A percentile compares a stretch with the other conserved stretches of the same genome.
Conservation (phyloP, 2,329 filamentous ascomycete species). For the Dactylella cylindrospora region DNA sequence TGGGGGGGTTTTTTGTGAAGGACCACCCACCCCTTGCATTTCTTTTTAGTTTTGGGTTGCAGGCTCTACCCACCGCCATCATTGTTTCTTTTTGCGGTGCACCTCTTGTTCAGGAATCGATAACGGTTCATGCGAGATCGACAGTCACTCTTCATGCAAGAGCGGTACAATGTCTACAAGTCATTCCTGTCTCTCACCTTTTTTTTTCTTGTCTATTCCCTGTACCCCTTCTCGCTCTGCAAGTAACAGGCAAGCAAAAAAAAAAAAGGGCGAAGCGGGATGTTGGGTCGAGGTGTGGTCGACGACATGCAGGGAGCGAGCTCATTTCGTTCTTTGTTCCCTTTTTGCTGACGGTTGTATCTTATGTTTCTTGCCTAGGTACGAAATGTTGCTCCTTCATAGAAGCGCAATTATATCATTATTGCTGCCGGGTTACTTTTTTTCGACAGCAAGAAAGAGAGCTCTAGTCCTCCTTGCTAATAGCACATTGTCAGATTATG, state of each 20-base stretch:
- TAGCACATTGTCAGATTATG: neutral
- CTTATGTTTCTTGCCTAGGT: slow-evolving; percentile 16
- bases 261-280: slow-evolving; percentile 35
- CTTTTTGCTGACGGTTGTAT: slow-evolving; percentile 24
- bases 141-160: slow-evolving; percentile 43
- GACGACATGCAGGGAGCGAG: neutral
- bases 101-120: slow-evolving; percentile 12
- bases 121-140: slow-evolving; percentile 38
- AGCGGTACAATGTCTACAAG: slow-evolving; percentile 27
- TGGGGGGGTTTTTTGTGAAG: neutral
- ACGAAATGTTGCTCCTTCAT: too few species aligned
- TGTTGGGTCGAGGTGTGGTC: slow-evolving; percentile 12
- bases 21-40: slow-evolving; percentile 6
- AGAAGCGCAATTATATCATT: too few species aligned
- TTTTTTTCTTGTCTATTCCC: slow-evolving; percentile 8
- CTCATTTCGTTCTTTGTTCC: neutral
- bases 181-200: too few species aligned
- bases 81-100: slow-evolving; percentile 8
- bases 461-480: too few species aligned
- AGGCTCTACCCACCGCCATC: neutral
- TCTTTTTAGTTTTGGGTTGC: too few species aligned
- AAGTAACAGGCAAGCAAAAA: slow-evolving; percentile 15
- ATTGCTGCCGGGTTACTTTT: too few species aligned
- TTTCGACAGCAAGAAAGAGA: too few species aligned
- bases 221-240: too few species aligned